Evolutionary conservation across 2,329 filamentous ascomycete species (phyloP).

Genomic region (Lachnellula occidentalis): DNA sequence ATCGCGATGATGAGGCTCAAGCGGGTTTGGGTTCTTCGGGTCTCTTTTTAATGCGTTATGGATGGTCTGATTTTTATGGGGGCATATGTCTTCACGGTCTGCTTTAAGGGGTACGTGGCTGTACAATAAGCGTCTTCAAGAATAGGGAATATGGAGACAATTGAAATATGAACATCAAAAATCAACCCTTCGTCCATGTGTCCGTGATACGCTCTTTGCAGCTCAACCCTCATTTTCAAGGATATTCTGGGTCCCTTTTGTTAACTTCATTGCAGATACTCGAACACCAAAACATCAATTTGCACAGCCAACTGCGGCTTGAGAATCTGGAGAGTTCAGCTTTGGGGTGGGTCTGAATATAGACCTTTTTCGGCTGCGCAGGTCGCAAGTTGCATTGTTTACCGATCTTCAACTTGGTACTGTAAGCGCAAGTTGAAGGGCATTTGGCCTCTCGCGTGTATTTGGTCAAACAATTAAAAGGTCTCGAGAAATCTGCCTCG

Average conservation of each 20-base stretch:
- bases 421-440: too few species aligned
- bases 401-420: too few species aligned
- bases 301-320: too few species aligned
- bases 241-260: not conserved
- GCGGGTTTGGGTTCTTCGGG: constrained; percentile 26
- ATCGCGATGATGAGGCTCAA: constrained; percentile 25
- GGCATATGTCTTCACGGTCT: constrained; percentile 64
- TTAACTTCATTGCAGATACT: not conserved
- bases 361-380: too few species aligned
- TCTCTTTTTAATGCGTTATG: constrained; percentile 64
- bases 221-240: not conserved
- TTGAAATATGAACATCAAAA: constrained; percentile 25
- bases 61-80: constrained; percentile 60
- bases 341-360: too few species aligned
- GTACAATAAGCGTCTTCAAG: constrained; percentile 54
- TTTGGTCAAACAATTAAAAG: too few species aligned
- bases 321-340: too few species aligned
- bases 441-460: too few species aligned
- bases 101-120: constrained; percentile 64
- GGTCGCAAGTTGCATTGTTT: too few species aligned
- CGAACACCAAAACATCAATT: too few species aligned
- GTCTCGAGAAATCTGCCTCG: too few species aligned
- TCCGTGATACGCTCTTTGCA: not conserved
- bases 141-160: constrained; percentile 31
- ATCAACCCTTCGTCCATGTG: not conserved